Evolutionary conservation across 2,329 filamentous ascomycete genomes (phyloP), one percentile per base, ranked within the genome.

Genomic region (Zasmidium angulare): DNA sequence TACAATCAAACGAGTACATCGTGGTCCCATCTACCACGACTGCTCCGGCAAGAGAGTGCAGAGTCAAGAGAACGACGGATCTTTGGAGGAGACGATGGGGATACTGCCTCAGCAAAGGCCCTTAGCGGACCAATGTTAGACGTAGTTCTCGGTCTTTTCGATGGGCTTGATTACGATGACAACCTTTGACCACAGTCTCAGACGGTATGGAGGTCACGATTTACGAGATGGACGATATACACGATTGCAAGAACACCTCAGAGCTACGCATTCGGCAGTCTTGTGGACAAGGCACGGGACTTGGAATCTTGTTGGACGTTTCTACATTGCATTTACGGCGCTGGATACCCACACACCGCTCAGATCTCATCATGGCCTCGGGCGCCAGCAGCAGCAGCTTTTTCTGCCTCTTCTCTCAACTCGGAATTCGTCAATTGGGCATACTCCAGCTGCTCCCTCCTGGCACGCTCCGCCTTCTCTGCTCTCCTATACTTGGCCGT

Each of bases 121-220:
- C 71, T 80, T 14, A 70, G 77, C 53, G 77, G 75, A 53, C 74
- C 76, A 1, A 80, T 80, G 78, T 66, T 80, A 60, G 76, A 77
- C 67, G 78, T 80, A 11, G 77, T 80, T 20, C 76, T 76, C 55
- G 73, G 75, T 61, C 71, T 80, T 14, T 80, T 80, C 63, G 71
- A 78, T 57, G 77, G 76, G 29, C 67, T 76, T 60, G 78, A 80
- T 66, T 80, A 78, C 59, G 73, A 77, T 40, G 68, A 71, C 52
- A 55, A 17, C 7, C 9, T 43, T 17, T 43, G 36, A 43, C 29
- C 14, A 14, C 29, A 36, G 7, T 36, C 14, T 36, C 7, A 36
- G 29, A 36, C 59, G 21, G 40, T 53, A 14, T 63, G 58, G 29
- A 43, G 14, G 6, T 7, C 14, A 43, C 14, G 36, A 43, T 46